A percentile compares a stretch with the other conserved stretches of the same genome.
Evolutionary conservation across 2,329 filamentous ascomycete genomes (phyloP).

Genomic region (Xylaria arbuscula): DNA sequence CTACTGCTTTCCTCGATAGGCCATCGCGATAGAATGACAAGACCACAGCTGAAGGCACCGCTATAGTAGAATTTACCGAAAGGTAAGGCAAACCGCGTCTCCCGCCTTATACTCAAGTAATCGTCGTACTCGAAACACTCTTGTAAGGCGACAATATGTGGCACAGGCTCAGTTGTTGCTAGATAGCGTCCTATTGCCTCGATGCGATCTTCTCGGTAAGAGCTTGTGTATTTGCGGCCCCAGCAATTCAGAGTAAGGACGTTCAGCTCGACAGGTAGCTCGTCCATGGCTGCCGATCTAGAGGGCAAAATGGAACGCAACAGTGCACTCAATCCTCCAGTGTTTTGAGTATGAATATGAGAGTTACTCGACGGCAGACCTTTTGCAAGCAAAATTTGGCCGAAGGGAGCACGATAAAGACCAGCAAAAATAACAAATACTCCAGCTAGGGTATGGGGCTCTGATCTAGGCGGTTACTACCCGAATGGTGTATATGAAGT

Average conservation of each 20-base stretch:
- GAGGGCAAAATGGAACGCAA: background rate
- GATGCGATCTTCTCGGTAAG: slow-evolving; percentile 80
- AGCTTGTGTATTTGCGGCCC: slow-evolving; percentile 89
- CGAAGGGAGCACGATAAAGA: slow-evolving; percentile 3
- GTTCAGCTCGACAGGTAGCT: slow-evolving; percentile 70
- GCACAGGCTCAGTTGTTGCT: slow-evolving; percentile 72
- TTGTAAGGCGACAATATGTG: slow-evolving; percentile 91
- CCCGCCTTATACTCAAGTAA: slow-evolving; percentile 79
- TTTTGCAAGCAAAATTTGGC: background rate
- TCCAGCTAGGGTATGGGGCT: slow-evolving; percentile 15
- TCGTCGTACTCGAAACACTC: slow-evolving; percentile 93
- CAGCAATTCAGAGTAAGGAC: slow-evolving; percentile 95
- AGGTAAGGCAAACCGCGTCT: slow-evolving; percentile 79
- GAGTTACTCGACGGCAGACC: background rate
- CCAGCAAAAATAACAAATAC: slow-evolving; percentile 7
- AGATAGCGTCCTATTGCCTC: slow-evolving; percentile 85
- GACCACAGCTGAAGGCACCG: slow-evolving; percentile 87
- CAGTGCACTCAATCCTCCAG: background rate
- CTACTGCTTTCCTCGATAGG: slow-evolving; percentile 84
- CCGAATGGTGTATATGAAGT: slow-evolving; percentile 25
- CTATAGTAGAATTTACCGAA: slow-evolving; percentile 93
- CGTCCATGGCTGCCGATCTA: slow-evolving; percentile 41
- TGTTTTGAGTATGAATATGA: background rate
- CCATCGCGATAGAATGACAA: slow-evolving; percentile 91
- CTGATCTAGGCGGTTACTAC: slow-evolving; percentile 10